Evolutionary conservation across 73 alveolate genomes (phyloP).

Genomic region (Paramecium tetraurelia): DNA sequence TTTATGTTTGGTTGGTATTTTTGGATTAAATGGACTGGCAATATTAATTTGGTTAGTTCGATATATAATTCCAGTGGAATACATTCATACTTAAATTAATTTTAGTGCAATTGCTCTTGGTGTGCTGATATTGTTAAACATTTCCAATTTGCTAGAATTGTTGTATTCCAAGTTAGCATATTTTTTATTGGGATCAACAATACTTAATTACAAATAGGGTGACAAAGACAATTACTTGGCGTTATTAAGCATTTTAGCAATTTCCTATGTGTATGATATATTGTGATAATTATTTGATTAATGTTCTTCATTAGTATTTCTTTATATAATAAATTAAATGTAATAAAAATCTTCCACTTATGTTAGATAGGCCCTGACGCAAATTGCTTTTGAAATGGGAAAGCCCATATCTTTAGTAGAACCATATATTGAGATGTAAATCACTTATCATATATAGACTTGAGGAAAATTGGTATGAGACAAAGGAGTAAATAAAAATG

Average conservation of each 20-base stretch:
- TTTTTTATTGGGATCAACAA: neutral
- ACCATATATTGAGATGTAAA: neutral
- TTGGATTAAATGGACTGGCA: neutral
- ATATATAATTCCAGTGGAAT: neutral
- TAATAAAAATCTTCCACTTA: neutral
- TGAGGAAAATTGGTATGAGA: slow-evolving; percentile 11
- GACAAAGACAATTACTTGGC: neutral
- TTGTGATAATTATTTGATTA: neutral
- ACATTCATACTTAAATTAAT: neutral
- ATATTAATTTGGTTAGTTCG: neutral
- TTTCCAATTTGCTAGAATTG: neutral
- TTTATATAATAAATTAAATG: neutral
- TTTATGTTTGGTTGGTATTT: neutral
- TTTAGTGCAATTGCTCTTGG: neutral
- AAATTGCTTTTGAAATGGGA: neutral
- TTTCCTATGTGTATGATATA: neutral
- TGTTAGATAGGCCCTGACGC: neutral
- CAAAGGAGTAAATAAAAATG: neutral
- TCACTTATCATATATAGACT: neutral
- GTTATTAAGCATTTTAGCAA: neutral
- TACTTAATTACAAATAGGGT: neutral
- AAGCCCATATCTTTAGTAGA: neutral
- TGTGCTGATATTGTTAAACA: neutral
- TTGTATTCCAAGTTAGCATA: neutral
- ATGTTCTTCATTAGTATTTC: neutral